Evolutionary conservation across 2,329 filamentous ascomycete genomes (phyloP).

Genomic region (Ceratocystis cacaofunesta): DNA sequence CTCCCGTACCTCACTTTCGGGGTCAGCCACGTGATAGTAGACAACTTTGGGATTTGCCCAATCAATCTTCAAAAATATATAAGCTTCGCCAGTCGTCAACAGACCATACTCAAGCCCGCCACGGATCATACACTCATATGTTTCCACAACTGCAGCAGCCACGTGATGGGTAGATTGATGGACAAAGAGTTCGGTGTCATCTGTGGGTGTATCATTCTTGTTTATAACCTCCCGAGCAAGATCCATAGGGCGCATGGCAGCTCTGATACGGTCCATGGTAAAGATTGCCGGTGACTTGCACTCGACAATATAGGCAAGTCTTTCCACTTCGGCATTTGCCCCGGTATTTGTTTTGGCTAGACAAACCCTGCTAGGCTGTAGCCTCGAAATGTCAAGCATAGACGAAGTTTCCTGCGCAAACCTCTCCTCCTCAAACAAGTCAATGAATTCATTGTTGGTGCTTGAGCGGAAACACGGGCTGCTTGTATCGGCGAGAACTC

Average conservation of each 20-base stretch:
- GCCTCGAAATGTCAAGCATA: too few species aligned
- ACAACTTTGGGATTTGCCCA: conserved; percentile 17
- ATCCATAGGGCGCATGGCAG: conserved; percentile 29
- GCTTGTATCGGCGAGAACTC: too few species aligned
- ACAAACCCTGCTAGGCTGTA: too few species aligned
- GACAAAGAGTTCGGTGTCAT: conserved; percentile 15
- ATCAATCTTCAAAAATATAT: conserved; percentile 30
- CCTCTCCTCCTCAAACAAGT: background rate
- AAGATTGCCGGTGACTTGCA: conserved; percentile 29
- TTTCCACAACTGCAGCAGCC: conserved; percentile 23
- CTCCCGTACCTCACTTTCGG: background rate
- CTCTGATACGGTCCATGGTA: conserved; percentile 29
- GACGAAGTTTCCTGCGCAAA: background rate
- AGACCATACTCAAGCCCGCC: conserved; percentile 30
- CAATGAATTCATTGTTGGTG: background rate
- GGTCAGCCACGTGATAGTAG: background rate
- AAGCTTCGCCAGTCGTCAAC: conserved; percentile 30
- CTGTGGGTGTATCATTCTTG: conserved; percentile 21
- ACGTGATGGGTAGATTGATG: conserved; percentile 24
- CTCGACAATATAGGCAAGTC: conserved; percentile 26
- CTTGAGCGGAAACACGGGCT: too few species aligned
- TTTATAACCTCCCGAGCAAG: conserved; percentile 22
- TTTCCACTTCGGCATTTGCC: background rate
- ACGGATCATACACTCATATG: conserved; percentile 36
- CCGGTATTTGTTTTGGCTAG: too few species aligned